Conservation (phyloP, 1,139 yeast species). For the Yarrowia galli region DNA sequence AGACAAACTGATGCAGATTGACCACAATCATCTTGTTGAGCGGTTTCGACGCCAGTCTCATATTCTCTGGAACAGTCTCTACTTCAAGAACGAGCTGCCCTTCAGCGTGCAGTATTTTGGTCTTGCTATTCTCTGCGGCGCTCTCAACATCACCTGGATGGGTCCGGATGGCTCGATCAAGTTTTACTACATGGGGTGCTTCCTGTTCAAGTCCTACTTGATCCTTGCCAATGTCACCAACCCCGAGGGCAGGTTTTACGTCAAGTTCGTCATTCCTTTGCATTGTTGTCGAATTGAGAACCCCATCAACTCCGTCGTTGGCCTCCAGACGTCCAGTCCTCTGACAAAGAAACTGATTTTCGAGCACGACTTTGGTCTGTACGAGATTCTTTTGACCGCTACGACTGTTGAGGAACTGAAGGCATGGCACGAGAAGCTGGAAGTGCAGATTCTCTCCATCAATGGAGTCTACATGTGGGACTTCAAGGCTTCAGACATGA, state of each 20-base stretch:
- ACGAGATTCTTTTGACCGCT: slow-evolving; percentile 58
- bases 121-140: slow-evolving; percentile 54
- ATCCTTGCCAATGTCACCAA: slow-evolving; percentile 50
- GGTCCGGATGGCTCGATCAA: slow-evolving; percentile 45
- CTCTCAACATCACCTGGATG: slow-evolving; percentile 55
- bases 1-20: slow-evolving; percentile 39
- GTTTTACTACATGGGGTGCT: slow-evolving; percentile 52
- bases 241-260: slow-evolving; percentile 46
- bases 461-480: slow-evolving; percentile 39
- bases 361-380: slow-evolving; percentile 55
- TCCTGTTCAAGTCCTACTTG: slow-evolving; percentile 62
- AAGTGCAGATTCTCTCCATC: slow-evolving; percentile 39
- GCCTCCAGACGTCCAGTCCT: slow-evolving; percentile 30
- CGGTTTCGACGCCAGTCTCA: slow-evolving; percentile 35
- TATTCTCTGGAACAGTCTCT: slow-evolving; percentile 41
- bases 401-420: slow-evolving; percentile 51
- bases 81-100: slow-evolving; percentile 36
- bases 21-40: slow-evolving; percentile 40
- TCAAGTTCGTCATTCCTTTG: slow-evolving; percentile 60
- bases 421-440: slow-evolving; percentile 56
- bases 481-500: slow-evolving; percentile 29
- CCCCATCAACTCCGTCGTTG: slow-evolving; percentile 22
- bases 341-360: slow-evolving; percentile 57
- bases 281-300: slow-evolving; percentile 51
- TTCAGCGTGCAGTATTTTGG: slow-evolving; percentile 54